phyloP scores from a whole-genome alignment of 495 filamentous ascomycete species.

The Aspergillus incahuasiensis region DNA sequence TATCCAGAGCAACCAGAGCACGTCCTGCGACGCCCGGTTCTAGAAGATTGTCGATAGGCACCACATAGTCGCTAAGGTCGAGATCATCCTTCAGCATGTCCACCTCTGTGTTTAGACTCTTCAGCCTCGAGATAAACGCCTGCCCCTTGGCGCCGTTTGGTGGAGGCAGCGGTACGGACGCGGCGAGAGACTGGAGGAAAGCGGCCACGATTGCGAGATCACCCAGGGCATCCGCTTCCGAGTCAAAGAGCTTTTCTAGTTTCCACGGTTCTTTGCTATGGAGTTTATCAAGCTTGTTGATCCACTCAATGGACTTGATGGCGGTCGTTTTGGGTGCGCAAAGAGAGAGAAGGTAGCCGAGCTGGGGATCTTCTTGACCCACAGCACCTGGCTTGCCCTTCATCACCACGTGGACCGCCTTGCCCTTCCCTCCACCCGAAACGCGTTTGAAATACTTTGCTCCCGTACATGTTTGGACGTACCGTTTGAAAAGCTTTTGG shows the following conservation, averaged over 20 bases:
- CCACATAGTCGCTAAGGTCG: constrained; percentile 27
- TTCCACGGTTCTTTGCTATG: too few relatives aligned
- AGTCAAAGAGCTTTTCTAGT: too few relatives aligned
- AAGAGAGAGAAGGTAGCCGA: constrained; percentile 26
- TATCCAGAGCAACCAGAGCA: too few relatives aligned
- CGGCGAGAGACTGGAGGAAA: too few relatives aligned
- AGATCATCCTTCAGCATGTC: constrained; percentile 23
- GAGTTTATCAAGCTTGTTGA: not conserved
- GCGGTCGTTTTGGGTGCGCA: not conserved
- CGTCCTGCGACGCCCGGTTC: too few relatives aligned
- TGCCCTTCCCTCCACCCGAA: constrained; percentile 24
- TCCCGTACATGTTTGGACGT: constrained; percentile 21
- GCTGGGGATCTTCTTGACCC: constrained; percentile 17
- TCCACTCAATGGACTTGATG: not conserved
- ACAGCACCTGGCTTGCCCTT: constrained; percentile 28
- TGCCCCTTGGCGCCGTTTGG: constrained; percentile 9
- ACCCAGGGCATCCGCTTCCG: too few relatives aligned
- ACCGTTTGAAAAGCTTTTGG: constrained; percentile 25
- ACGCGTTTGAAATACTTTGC: constrained; percentile 30
- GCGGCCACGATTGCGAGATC: too few relatives aligned
- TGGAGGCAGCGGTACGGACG: too few relatives aligned
- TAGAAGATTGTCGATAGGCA: constrained; percentile 30
- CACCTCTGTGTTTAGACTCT: constrained; percentile 24
- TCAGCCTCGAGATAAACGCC: constrained; percentile 21
- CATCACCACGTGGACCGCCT: constrained; percentile 21